Evolutionary conservation across 352 stramenopile genomes (phyloP), one percentile per base, ranked within the genome.

Genomic region (Phytophthora boehmeriae): DNA sequence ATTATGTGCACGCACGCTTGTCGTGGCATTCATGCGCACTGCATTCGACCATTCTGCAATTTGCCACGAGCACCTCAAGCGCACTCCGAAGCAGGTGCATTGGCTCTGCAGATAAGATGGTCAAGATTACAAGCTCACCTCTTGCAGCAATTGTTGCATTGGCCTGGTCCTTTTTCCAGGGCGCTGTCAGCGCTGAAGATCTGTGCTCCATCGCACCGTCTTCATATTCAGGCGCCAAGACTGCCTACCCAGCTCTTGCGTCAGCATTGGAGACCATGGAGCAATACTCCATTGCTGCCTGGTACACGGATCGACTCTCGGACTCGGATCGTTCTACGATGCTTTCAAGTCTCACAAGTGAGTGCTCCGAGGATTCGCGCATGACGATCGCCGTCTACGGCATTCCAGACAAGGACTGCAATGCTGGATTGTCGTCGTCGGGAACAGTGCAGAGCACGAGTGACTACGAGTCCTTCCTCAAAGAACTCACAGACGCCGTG

Each of bases 351-450:
- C 54, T 89, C 17, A 76, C 80, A 2, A 59, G 30, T 11, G 27
- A 62, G 4, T 89, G 80, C 27, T 56, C 53, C 1, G 63, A 71
- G 23, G 71, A 74, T 42, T 67, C 70, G 28, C 72, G 78, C 6
- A 66, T 90, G 35, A 85, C 45, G 10, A 74, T 90, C 42, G 77
- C 83, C 2, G 76, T 91, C 38, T 91, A 91, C 53, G 82, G 82
- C 11, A 65, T 91, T 14, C 81, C 81, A 1, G 58, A 84, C 54
- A 89, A 91, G 53, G 79, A 91, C 67, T 91, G 82, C 51, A 71
- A 73, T 30, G 75, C 66, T 28, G 74, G 76, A 10, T 80, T 85
- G 25, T 90, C 81, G 23, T 68, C 63, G 3, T 63, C 63, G 9
- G 69, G 71, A 35, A 66, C 50, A 11, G 72, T 80, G 2, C 63